Evolutionary conservation across 2,329 filamentous ascomycete species (phyloP).

Genomic region (Penicillium sp.): DNA sequence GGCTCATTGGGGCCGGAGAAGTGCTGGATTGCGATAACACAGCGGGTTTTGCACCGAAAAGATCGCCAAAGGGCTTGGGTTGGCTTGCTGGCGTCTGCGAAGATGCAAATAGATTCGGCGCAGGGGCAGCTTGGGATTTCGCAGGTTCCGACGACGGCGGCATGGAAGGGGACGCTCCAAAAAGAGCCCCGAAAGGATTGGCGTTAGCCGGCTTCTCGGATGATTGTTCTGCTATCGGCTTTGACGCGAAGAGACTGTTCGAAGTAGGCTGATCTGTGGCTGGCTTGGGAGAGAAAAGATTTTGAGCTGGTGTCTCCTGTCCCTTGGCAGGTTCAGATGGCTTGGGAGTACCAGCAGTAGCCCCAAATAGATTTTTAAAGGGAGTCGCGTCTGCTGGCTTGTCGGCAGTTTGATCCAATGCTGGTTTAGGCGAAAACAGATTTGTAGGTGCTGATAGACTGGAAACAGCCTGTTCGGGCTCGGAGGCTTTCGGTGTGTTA

Average conservation of each 20-base stretch:
- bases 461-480: not conserved
- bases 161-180: slow-evolving; percentile 21
- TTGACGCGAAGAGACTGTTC: slow-evolving; percentile 13
- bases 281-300: slow-evolving; percentile 1
- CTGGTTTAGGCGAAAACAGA: slow-evolving; percentile 7
- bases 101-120: not conserved
- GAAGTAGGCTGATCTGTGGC: slow-evolving; percentile 3
- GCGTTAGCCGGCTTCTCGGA: slow-evolving; percentile 15
- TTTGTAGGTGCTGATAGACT: not conserved
- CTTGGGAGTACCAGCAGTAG: not conserved
- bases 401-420: not conserved
- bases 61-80: not conserved
- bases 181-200: slow-evolving; percentile 29
- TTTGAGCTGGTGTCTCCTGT: not conserved
- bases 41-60: slow-evolving; percentile 1
- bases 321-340: slow-evolving; percentile 2
- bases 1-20: slow-evolving; percentile 15
- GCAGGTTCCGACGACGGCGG: not conserved
- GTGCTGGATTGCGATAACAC: slow-evolving; percentile 27
- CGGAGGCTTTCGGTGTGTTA: slow-evolving; percentile 3
- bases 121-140: not conserved
- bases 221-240: slow-evolving; percentile 6
- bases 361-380: slow-evolving; percentile 8
- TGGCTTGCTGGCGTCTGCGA: not conserved
- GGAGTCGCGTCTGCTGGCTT: slow-evolving; percentile 4